Evolutionary conservation across 306 rosid genomes (phyloP).

Genomic region (Acacia confusa): DNA sequence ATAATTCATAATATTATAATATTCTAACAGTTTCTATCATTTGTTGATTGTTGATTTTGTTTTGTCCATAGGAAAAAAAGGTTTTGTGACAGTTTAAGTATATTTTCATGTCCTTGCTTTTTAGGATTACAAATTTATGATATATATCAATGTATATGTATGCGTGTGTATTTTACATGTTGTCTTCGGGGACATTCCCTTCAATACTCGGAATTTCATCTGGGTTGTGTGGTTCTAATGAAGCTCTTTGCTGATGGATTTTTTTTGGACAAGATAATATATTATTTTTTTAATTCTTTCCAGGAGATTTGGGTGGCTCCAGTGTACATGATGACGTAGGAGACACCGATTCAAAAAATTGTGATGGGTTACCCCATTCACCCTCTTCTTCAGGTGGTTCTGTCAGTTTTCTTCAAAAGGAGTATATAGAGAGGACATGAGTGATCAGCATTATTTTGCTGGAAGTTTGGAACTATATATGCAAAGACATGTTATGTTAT

Average conservation of each 20-base stretch:
- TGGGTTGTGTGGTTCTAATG: not conserved
- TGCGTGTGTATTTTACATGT: not conserved
- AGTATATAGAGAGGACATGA: constrained; percentile 93
- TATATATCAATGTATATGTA: not conserved
- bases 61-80: not conserved
- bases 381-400: constrained; percentile 99
- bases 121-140: not conserved
- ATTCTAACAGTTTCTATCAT: too few species aligned
- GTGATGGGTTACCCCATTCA: constrained; percentile 83
- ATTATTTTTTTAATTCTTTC: not conserved
- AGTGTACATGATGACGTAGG: constrained; percentile 74
- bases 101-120: not conserved
- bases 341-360: constrained; percentile 58
- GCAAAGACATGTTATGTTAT: constrained; percentile 80
- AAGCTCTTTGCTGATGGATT: not conserved
- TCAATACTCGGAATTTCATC: not conserved
- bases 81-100: not conserved
- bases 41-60: not conserved
- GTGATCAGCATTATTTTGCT: constrained; percentile 87
- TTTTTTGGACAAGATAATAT: too few species aligned
- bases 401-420: constrained; percentile 97
- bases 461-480: constrained; percentile 82
- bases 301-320: constrained; percentile 99
- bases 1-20: too few species aligned
- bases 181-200: not conserved